Base-by-base conservation (phyloP, 371 early-diverging fungal genomes). In the Syncephalastrum contaminatum region DNA sequence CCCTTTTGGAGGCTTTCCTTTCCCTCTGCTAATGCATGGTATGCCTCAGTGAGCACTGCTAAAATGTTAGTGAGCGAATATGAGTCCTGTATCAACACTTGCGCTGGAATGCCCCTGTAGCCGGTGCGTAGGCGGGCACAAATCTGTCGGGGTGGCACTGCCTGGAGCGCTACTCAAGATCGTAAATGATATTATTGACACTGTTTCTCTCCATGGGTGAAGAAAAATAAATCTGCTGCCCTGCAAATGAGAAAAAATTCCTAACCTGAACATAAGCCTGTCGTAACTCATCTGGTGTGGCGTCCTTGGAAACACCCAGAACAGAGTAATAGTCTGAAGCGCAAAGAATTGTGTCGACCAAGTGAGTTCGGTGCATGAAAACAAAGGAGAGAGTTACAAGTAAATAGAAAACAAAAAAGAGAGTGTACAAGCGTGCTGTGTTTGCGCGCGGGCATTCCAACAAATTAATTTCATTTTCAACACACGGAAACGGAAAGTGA, bases 231-330 rank as follows among this genome's bases (percentile, higher is more conserved):
- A 30, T 30, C 12, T 30, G 36, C 10, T 10, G 36, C 36, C 36
- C 36, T 30, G 36, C 36, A 30, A 30, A 30, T 12, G n/a, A 30
- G 8, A 12, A 12, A 12, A 30, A 30, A 30, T 8, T 19, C 15
- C 20, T 27, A 53, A 54, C 53, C 60, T 48, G 53, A 47, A 61
- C 46, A 55, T 61, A 61, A 3, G 61, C 61, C 36, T 36, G 43
- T n/a, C 61, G 55, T 3, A 61, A 51, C 1, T 61, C 61, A 8
- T 54, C 56, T 2, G 41, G 49, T 12, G 49, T 51, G 21, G 41
- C 43, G 4, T 43, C 16, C 15, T 27, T 43, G 5, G 24, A 12
- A 10, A 61, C 51, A 14, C 52, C 51, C 44, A 61, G 39, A 10
- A 61, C 61, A 13, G 18, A 6, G 25, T 55, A 55, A 27, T 61